phyloP scores from a whole-genome alignment of 768 basidiomycete genomes.

The Pholiota conissans region DNA sequence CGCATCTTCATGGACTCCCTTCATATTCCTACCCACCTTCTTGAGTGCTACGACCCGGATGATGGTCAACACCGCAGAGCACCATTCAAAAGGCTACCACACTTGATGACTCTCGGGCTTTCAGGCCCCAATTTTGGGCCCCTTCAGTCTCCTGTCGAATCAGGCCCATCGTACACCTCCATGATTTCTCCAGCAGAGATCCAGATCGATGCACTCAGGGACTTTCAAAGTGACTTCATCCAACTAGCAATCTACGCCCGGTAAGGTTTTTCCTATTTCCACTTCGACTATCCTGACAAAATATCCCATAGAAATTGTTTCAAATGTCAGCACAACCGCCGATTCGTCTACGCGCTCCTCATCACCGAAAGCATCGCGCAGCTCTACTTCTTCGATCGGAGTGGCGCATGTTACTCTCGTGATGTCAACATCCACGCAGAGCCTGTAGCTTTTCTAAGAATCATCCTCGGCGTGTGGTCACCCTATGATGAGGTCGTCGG shows the following conservation, averaged over 20 bases:
- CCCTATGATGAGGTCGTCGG: conserved; percentile 17
- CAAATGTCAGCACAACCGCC: conserved; percentile 19
- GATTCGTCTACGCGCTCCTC: conserved; percentile 16
- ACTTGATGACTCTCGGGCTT: neutral
- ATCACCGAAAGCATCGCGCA: conserved; percentile 11
- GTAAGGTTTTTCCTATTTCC: neutral
- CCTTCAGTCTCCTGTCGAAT: neutral
- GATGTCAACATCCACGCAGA: conserved; percentile 18
- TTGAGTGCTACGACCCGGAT: neutral
- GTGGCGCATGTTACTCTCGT: conserved; percentile 12
- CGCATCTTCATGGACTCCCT: neutral
- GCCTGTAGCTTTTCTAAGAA: conserved; percentile 15
- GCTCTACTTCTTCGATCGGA: conserved; percentile 21
- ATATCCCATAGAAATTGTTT: conserved; percentile 15
- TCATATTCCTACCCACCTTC: neutral
- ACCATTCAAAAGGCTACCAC: neutral
- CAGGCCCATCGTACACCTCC: neutral
- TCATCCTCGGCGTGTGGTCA: conserved; percentile 20
- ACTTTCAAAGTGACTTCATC: neutral
- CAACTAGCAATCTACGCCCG: neutral
- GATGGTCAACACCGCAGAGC: neutral
- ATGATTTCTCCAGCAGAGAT: neutral
- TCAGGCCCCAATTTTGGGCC: neutral
- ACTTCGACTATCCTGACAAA: neutral
- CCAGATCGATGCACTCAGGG: neutral